A percentile compares a stretch with the other conserved stretches of the same genome.
Evolutionary conservation across 768 basidiomycete species (phyloP).

Genomic region (Tephrocybe sp.): DNA sequence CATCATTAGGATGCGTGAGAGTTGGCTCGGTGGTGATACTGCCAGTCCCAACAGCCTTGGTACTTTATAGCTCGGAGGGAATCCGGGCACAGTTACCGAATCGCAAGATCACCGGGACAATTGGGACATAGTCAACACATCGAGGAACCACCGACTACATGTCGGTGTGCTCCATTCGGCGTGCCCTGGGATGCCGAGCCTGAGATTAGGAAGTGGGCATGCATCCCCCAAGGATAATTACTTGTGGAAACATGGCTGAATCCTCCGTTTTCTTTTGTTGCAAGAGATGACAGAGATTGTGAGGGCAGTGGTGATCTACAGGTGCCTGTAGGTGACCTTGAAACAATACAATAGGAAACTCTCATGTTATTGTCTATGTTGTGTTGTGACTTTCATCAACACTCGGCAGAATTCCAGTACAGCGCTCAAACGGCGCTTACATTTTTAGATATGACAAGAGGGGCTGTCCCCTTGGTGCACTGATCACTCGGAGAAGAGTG

Average conservation of each 20-base stretch:
- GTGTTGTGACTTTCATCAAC: neutral
- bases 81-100: constrained; percentile 1
- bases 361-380: constrained; percentile 13
- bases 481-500: too few species aligned
- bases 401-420: neutral
- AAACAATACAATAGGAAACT: neutral
- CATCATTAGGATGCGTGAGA: constrained; percentile 1
- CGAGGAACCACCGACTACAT: neutral
- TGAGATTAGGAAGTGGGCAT: constrained; percentile 1
- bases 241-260: neutral
- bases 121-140: neutral
- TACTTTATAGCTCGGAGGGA: neutral
- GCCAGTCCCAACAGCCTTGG: too few species aligned
- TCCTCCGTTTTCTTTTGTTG: constrained; percentile 5
- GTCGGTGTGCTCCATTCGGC: constrained; percentile 3
- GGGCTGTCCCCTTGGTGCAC: too few species aligned
- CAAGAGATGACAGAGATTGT: neutral
- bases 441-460: neutral
- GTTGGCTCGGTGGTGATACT: neutral
- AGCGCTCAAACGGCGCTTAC: neutral
- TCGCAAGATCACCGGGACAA: constrained; percentile 4
- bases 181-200: constrained; percentile 9
- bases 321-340: neutral
- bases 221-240: neutral
- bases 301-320: neutral